Base-by-base conservation (phyloP, 441 rosid species). In the Croton laevigatus region DNA sequence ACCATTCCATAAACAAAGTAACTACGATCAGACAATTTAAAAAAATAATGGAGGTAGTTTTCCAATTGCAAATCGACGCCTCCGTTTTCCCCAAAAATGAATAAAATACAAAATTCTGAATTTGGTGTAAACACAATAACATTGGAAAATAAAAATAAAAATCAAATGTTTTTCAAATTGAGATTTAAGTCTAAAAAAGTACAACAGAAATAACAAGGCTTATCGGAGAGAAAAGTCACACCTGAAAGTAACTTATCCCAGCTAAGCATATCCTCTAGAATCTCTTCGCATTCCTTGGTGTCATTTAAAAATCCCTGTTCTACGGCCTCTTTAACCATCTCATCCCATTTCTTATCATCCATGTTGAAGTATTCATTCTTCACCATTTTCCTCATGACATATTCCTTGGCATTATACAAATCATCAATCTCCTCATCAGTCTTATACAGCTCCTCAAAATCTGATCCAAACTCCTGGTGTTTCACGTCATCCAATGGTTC, bases 241-340 rank as follows among this genome's bases (percentile, higher is more conserved):
- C 97, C 93, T 65, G 97, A 91, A 73, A 91, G 98, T 42, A 94
- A 96, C 66, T 88, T 89, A 73, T 90, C 91, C 97, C 96, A 94
- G 59, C 81, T 74, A 72, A 88, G 91, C 94, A 87, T 91, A 82
- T 87, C 97, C 81, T 94, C 97, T 42, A 94, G 81, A 78, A 88
- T 83, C 54, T 79, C 84, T 64, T 90, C 98, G 64, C 95, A 90
- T 71, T 88, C 88, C 76, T 75, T 81, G 5, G 97, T 91, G 76
- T 87, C 87, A 59, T 59, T 82, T 45, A 90, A 70, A 78, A 75
- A 64, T 23, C 97, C 97, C n/a, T 86, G 83, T 52, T 81, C 75
- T 45, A 82, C 70, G 0, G 89, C 90, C 74, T 94, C 97, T 69
- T 73, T 79, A 72, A 94, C 57, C 87, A 94, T 86, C 36, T 68